phyloP scores from a whole-genome alignment of 345 rosid species.

The Corymbia maculata region DNA sequence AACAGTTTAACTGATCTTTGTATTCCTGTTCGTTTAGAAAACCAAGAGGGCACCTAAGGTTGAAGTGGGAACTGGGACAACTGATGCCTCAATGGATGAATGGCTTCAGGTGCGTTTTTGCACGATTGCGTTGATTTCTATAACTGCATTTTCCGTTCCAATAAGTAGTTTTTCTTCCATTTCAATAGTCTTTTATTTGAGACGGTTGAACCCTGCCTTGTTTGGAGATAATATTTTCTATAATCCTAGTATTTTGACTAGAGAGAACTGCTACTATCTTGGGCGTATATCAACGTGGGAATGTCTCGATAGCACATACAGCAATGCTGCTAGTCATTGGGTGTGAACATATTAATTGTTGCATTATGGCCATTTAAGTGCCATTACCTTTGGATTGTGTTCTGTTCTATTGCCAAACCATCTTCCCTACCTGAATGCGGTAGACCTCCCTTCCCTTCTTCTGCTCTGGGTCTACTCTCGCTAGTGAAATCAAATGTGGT shows the following conservation, averaged over 20 bases:
- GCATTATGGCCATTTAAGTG: not conserved
- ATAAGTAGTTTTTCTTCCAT: not conserved
- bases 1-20: not conserved
- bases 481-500: not conserved
- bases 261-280: not conserved
- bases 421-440: not conserved
- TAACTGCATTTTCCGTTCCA: not conserved
- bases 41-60: conserved; percentile 71
- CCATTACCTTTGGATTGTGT: not conserved
- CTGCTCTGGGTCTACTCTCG: not conserved
- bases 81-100: conserved; percentile 75
- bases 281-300: not conserved
- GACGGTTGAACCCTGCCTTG: not conserved
- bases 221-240: not conserved
- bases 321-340: not conserved
- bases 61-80: conserved; percentile 70
- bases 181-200: not conserved
- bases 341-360: not conserved
- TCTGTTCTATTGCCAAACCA: not conserved
- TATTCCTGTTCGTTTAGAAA: conserved; percentile 38
- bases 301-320: not conserved
- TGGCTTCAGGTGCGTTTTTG: conserved; percentile 69
- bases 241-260: not conserved
- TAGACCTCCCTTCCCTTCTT: not conserved
- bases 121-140: not conserved